These are phyloP conservation scores for Teunomyces kruisii DNA, from an alignment of 805 yeast genomes.

Conservation along the genomic window DNA sequence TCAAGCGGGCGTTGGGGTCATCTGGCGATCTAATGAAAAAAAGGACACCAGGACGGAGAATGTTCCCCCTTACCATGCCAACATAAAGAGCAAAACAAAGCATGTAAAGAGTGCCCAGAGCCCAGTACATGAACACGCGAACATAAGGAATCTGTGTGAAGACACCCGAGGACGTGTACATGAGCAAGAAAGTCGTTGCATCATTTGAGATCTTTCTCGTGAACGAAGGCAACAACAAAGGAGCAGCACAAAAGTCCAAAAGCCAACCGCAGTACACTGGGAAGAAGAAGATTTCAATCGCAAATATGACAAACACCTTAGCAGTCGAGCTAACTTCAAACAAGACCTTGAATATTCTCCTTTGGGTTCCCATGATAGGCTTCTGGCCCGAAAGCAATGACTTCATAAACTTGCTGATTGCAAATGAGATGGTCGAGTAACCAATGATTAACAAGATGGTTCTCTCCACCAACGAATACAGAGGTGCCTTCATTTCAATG, in stretches of 20 bases:
- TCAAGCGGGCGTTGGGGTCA: slow-evolving; percentile 82
- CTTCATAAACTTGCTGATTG: slow-evolving; percentile 28
- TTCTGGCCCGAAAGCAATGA: slow-evolving; percentile 29
- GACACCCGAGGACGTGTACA: slow-evolving; percentile 21
- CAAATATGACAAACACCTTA: slow-evolving; percentile 73
- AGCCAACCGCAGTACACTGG: slow-evolving; percentile 85
- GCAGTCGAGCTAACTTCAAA: slow-evolving; percentile 60
- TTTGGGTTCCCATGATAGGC: slow-evolving; percentile 50
- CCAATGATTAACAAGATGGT: slow-evolving; percentile 34
- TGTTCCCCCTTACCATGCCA: slow-evolving; percentile 70
- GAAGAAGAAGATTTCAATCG: slow-evolving; percentile 78
- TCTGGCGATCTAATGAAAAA: slow-evolving; percentile 93
- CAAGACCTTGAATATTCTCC: slow-evolving; percentile 51
- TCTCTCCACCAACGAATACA: slow-evolving; percentile 38
- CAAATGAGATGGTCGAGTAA: slow-evolving; percentile 26
- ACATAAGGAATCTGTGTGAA: slow-evolving; percentile 19
- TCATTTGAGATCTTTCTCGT: slow-evolving; percentile 2
- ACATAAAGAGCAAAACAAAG: slow-evolving; percentile 81
- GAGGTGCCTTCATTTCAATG: slow-evolving; percentile 14
- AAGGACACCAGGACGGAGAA: slow-evolving; percentile 84
- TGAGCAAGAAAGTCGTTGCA: slow-evolving; percentile 14
- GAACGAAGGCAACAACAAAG: slow-evolving; percentile 38
- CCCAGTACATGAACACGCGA: slow-evolving; percentile 48
- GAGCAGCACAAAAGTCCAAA: slow-evolving; percentile 66
- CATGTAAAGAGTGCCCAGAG: slow-evolving; percentile 82